phyloP scores from a whole-genome alignment of 768 basidiomycete species.

The Agaricus subrufescens region DNA sequence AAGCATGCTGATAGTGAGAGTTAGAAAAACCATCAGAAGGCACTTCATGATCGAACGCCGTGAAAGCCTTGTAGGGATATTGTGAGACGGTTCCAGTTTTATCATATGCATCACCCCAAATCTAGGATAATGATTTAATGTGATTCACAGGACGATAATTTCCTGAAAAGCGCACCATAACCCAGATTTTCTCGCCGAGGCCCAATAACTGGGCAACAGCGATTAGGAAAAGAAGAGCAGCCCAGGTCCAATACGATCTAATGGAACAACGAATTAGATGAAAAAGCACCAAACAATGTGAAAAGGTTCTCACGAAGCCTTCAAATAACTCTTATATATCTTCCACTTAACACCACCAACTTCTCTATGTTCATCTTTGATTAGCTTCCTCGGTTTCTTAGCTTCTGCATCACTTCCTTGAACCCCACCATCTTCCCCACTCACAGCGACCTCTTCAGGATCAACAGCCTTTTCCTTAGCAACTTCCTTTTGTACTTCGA shows the following conservation, averaged over 20 bases:
- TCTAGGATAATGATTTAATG: slow-evolving; percentile 23
- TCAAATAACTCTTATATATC: slow-evolving; percentile 63
- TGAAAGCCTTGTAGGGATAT: slow-evolving; percentile 29
- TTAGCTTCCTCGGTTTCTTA: slow-evolving; percentile 68
- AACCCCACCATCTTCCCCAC: slow-evolving; percentile 18
- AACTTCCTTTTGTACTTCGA: slow-evolving; percentile 42
- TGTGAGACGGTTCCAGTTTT: slow-evolving; percentile 8
- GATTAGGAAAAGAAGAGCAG: slow-evolving; percentile 43
- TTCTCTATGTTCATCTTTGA: slow-evolving; percentile 81
- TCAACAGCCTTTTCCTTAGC: slow-evolving; percentile 21
- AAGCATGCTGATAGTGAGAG: slow-evolving; percentile 22
- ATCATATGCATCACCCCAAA: slow-evolving; percentile 66
- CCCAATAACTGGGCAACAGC: slow-evolving; percentile 47
- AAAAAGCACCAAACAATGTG: neutral
- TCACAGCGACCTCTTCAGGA: neutral
- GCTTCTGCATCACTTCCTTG: slow-evolving; percentile 22
- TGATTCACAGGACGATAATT: no score
- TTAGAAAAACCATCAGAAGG: slow-evolving; percentile 28
- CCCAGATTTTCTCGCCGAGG: slow-evolving; percentile 67
- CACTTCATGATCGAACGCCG: slow-evolving; percentile 32
- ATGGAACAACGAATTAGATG: neutral
- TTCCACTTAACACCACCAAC: slow-evolving; percentile 80
- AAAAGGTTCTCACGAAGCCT: slow-evolving; percentile 53
- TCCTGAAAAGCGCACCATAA: slow-evolving; percentile 42
- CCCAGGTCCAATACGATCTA: slow-evolving; percentile 70